phyloP scores from a whole-genome alignment of 441 rosid genomes.

The Daphne laureola region DNA sequence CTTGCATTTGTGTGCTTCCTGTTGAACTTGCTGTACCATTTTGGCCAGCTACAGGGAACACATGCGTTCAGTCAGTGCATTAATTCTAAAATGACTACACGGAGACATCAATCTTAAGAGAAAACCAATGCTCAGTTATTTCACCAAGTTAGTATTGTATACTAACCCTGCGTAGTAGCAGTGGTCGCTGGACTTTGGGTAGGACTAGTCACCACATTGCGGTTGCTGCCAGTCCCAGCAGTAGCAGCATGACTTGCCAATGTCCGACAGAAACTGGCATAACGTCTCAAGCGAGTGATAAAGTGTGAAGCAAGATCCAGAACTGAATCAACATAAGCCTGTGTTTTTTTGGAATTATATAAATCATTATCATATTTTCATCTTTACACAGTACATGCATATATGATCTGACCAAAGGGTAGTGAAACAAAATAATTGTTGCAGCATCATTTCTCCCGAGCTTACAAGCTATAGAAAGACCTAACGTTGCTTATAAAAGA shows the following conservation, averaged over 20 bases:
- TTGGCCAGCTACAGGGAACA: conserved; percentile 61
- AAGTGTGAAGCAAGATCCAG: conserved; percentile 99
- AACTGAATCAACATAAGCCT: conserved; percentile 99
- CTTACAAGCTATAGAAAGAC: background rate
- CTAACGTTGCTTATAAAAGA: background rate
- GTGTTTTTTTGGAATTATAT: conserved; percentile 20
- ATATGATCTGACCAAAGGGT: background rate
- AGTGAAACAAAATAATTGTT: conserved; percentile 4
- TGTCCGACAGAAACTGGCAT: conserved; percentile 99
- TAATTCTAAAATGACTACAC: conserved; percentile 6
- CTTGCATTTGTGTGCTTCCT: conserved; percentile 95
- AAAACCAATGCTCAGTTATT: background rate
- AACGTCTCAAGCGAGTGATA: conserved; percentile 93
- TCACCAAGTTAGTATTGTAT: conserved; percentile 14
- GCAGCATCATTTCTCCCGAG: background rate
- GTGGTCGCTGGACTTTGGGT: conserved; percentile 75
- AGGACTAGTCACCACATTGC: conserved; percentile 78
- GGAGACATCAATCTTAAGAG: conserved; percentile 12
- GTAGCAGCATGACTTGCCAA: conserved; percentile 96
- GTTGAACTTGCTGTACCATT: conserved; percentile 70
- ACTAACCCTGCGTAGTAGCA: conserved; percentile 74
- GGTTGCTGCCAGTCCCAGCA: conserved; percentile 88
- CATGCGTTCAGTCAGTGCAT: conserved; percentile 7
- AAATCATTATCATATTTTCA: conserved; percentile 6
- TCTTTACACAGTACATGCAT: no score